Conservation (phyloP, 352 stramenopile genomes). For the Pythium volutum region DNA sequence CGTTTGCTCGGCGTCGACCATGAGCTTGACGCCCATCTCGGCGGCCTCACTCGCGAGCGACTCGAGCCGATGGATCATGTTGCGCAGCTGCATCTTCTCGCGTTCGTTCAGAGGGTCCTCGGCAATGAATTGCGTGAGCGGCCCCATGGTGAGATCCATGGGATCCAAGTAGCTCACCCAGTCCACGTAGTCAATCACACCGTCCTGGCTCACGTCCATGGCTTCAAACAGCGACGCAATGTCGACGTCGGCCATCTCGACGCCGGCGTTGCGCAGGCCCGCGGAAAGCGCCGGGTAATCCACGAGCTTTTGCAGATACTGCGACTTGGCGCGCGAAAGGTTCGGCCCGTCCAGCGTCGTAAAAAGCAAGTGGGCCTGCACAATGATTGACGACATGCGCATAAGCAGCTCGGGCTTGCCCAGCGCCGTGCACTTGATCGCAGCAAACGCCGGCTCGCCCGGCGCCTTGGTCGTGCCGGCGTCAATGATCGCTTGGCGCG, state of each 20-base stretch:
- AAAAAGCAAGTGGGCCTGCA: conserved; percentile 91
- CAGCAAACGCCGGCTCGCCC: conserved; percentile 89
- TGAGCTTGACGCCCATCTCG: conserved; percentile 86
- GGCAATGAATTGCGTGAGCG: conserved; percentile 85
- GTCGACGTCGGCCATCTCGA: conserved; percentile 61
- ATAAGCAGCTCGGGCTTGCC: conserved; percentile 95
- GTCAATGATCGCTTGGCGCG: conserved; percentile 77
- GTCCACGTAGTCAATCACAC: conserved; percentile 93
- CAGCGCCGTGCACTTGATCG: conserved; percentile 97
- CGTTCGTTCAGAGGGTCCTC: conserved; percentile 72
- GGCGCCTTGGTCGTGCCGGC: conserved; percentile 38
- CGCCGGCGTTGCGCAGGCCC: conserved; percentile 63
- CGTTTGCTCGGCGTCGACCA: conserved; percentile 98
- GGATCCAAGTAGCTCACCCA: conserved; percentile 93
- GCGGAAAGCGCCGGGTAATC: conserved; percentile 76
- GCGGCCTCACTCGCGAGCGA: conserved; percentile 67
- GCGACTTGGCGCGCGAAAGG: conserved; percentile 77
- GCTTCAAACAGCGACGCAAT: conserved; percentile 60
- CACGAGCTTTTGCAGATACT: conserved; percentile 76
- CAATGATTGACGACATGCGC: conserved; percentile 92
- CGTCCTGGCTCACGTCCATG: conserved; percentile 66
- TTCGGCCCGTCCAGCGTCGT: conserved; percentile 87
- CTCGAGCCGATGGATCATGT: conserved; percentile 87
- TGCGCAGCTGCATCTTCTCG: conserved; percentile 90
- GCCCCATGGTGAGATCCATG: conserved; percentile 86